These are phyloP conservation scores for Auxenochlorella pyrenoidosa DNA, from an alignment of 139 green algal genomes.

Conservation along the genomic window DNA sequence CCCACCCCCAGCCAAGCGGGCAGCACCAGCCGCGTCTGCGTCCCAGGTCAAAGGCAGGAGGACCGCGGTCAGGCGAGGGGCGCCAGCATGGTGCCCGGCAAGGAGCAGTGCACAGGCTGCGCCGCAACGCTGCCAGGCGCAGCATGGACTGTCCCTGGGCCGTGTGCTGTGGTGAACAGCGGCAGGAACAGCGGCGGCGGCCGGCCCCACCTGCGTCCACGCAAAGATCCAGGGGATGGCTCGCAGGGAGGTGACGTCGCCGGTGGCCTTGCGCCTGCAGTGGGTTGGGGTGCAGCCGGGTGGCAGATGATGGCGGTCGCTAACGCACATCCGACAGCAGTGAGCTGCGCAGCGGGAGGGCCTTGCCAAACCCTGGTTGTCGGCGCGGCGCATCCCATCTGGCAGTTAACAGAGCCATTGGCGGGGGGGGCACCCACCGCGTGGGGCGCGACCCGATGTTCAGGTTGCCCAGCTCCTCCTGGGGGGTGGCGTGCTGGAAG, in stretches of 20 bases:
- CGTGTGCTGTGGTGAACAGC: too few species aligned
- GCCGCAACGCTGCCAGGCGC: too few species aligned
- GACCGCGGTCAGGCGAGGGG: neutral
- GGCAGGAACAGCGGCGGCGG: neutral
- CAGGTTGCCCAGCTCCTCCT: constrained; percentile 92
- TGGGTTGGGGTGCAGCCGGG: too few species aligned
- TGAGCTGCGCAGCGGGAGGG: neutral
- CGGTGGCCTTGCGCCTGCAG: constrained; percentile 52
- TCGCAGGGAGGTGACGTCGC: constrained; percentile 83
- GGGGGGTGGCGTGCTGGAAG: constrained; percentile 91
- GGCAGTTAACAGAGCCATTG: neutral
- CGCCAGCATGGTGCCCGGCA: neutral
- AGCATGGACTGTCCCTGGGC: too few species aligned
- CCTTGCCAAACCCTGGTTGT: neutral
- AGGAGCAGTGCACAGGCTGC: neutral
- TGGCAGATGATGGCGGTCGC: too few species aligned
- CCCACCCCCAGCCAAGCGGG: constrained; percentile 96
- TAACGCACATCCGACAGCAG: too few species aligned
- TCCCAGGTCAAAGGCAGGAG: constrained; percentile 39
- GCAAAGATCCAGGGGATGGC: constrained; percentile 99
- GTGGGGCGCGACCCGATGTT: constrained; percentile 93
- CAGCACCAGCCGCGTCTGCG: constrained; percentile 90
- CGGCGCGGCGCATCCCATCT: too few species aligned
- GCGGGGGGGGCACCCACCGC: neutral
- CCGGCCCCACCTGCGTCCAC: constrained; percentile 81